Base-by-base conservation (phyloP, 2,329 filamentous ascomycete species). In the Fusarium sp. region DNA sequence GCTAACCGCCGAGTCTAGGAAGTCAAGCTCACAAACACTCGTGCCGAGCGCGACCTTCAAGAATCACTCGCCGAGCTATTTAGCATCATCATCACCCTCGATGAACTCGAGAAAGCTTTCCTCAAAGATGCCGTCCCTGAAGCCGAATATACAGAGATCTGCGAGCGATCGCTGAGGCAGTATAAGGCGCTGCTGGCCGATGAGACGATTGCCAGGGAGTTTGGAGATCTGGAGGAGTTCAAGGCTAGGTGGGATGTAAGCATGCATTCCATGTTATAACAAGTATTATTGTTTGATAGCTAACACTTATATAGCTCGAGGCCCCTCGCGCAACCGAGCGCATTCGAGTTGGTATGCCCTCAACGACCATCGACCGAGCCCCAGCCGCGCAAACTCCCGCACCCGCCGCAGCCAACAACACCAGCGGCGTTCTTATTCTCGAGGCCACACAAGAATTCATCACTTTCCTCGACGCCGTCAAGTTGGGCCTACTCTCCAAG, bases 391-490 rank as follows among this genome's bases (percentile, higher is more conserved):
- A 79, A 36, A 80, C 83, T 24, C 81, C 85, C 5, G 79, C 83
- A 17, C 78, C 82, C 31, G 77, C 82, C 7, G 77, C 80, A 14
- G 76, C 79, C 46, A 83, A 82, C 73, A 86, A 84, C 70, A 84
- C 85, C 36, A 87, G 86, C 66, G 88, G 89, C 11, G 83, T 89
- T 5, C 80, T 98, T 36, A 97, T 98, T 61, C 84, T 97, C 42
- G 91, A 95, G 69, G 96, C 96, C 3, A 98, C 95, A 1, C 95
- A 99, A 80, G 97, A 98, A 79, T 99, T 99, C 79, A 99, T 99
- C 80, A 99, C 96, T 0, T 95, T 99, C 77, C 88, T 99, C 53
- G 96, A 99, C 78, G 97, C 96, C 17, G 87, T 99, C 74, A 95
- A 95, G 78, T 89, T 99, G 56, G 95, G 95, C 44, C 89, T 98